Conservation (phyloP, 2,329 filamentous ascomycete genomes). For the Ceratocystis colombiana region DNA sequence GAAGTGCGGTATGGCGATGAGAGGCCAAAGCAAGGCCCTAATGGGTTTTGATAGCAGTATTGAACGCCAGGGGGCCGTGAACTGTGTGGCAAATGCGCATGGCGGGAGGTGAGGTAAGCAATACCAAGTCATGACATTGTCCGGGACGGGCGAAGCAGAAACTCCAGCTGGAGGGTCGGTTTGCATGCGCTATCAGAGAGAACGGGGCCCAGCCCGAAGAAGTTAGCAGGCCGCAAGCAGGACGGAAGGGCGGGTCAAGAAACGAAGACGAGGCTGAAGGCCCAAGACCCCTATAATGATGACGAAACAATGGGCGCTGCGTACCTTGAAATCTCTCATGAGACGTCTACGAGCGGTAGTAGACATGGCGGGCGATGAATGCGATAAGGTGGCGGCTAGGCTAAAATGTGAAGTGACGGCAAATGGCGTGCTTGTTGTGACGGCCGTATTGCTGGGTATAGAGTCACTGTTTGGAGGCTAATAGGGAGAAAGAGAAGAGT, state of each 20-base stretch:
- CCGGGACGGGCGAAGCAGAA: conserved; percentile 87
- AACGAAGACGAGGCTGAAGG: conserved; percentile 2
- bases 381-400: background rate
- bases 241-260: background rate
- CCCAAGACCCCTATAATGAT: background rate
- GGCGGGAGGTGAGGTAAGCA: conserved; percentile 28
- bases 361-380: conserved; percentile 46
- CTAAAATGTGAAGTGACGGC: background rate
- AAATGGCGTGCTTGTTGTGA: background rate
- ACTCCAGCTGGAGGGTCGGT: conserved; percentile 95
- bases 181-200: conserved; percentile 72
- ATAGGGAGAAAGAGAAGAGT: background rate
- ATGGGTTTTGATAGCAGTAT: background rate
- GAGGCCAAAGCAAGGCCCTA: background rate
- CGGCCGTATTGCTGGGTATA: background rate
- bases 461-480: background rate
- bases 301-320: conserved; percentile 29
- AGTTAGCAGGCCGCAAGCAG: conserved; percentile 24
- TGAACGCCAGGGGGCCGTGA: background rate
- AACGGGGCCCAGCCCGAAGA: background rate
- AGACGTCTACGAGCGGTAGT: conserved; percentile 89
- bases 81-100: background rate
- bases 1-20: background rate
- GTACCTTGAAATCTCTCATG: conserved; percentile 98
- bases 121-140: conserved; percentile 96